Percentiles rank a stretch among this genome's conserved stretches.
These are phyloP conservation scores for Pyrenochaeta sp. DNA, from an alignment of 2,329 filamentous ascomycete genomes.

Conservation along the genomic window DNA sequence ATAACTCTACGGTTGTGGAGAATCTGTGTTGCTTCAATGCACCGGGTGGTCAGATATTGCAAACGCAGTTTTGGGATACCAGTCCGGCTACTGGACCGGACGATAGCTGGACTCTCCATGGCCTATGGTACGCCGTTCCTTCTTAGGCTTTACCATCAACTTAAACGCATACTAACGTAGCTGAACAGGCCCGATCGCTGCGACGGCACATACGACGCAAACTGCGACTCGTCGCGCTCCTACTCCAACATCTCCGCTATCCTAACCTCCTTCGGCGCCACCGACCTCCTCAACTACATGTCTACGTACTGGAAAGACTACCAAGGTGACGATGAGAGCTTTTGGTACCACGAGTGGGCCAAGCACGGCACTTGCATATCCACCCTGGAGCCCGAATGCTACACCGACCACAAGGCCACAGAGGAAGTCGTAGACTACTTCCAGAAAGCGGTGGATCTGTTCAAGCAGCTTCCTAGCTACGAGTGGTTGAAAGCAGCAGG, in stretches of 20 bases:
- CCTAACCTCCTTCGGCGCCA: constrained; percentile 62
- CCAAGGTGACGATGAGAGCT: constrained; percentile 67
- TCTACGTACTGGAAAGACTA: constrained; percentile 75
- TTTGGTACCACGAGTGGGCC: constrained; percentile 77
- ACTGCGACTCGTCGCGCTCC: constrained; percentile 68
- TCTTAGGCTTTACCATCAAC: not conserved
- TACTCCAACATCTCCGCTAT: constrained; percentile 74
- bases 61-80: constrained; percentile 82
- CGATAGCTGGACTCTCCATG: constrained; percentile 79
- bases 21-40: constrained; percentile 79
- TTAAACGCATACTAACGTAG: not conserved
- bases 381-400: constrained; percentile 72
- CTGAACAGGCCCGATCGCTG: constrained; percentile 61
- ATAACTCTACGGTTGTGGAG: constrained; percentile 66
- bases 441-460: constrained; percentile 69
- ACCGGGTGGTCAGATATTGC: constrained; percentile 74
- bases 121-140: constrained; percentile 62
- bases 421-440: constrained; percentile 77
- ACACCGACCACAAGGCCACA: constrained; percentile 63
- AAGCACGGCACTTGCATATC: constrained; percentile 79
- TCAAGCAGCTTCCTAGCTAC: constrained; percentile 73
- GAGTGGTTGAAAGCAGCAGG: constrained; percentile 68
- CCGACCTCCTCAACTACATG: constrained; percentile 72
- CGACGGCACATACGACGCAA: constrained; percentile 73
- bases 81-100: constrained; percentile 69